Base-by-base conservation (phyloP, 108 stramenopile species). In the Nitzschia putrida region DNA sequence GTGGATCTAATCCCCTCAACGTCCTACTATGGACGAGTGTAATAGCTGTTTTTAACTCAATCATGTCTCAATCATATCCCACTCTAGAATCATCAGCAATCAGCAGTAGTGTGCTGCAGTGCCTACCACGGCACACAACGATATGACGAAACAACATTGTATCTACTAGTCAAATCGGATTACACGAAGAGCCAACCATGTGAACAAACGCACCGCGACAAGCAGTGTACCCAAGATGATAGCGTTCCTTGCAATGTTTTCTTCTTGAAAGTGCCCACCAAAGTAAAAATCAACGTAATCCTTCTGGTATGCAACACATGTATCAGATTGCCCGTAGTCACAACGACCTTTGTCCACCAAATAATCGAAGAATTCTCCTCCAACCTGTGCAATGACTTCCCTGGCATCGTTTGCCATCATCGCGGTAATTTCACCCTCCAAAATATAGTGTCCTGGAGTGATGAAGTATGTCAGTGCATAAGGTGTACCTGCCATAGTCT, bases 401-500 rank as follows among this genome's bases (percentile, higher is more conserved):
- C 76, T 69, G 23, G 22, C n/a, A 38, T 83, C 78, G 11, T 60
- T 58, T n/a, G 43, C 23, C 59, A 81, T 86, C 37, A 79, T 52
- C 6, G 81, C 70, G 11, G 72, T 72, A 13, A 80, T 57, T 20
- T 86, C 45, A 14, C 88, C 88, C 59, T 89, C 85, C 45, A 82
- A 85, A 1, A 89, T 80, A 51, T 82, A 89, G 34, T 86, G 88
- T 25, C 85, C 85, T 29, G 85, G 88, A 34, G 57, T 78, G 0
- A 86, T 83, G 60, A 60, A 84, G 29, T 84, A 89, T 22, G 88
- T 72, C 8, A 77, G 13, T 11, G 50, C 69, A 47, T 58, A 77
- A 4, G 70, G 64, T n/a, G 68, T 64, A 18, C 76, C 76, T 23
- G 58, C 42, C 68, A 80, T 66, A 0, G 38, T 45, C 53, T 88